Conservation (phyloP, 805 yeast species). For the Teunomyces panamensis region DNA sequence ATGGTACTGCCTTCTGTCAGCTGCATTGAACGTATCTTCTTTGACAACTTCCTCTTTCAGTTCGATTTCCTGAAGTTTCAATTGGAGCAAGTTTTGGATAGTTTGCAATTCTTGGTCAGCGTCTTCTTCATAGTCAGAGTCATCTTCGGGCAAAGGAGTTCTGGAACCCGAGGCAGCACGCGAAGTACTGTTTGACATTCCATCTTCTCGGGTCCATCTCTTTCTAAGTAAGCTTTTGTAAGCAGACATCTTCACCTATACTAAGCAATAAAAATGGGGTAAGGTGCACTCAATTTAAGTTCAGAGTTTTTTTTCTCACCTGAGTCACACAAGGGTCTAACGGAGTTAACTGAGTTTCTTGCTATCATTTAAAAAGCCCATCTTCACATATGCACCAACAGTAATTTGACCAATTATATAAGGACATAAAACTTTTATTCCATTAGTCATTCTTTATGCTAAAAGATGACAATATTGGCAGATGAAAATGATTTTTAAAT, state of each 20-base stretch:
- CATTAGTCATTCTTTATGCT: background rate
- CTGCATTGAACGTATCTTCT: conserved; percentile 4
- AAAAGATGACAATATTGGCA: background rate
- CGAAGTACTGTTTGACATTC: conserved; percentile 11
- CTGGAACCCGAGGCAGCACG: conserved; percentile 11
- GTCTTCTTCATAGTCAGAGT: conserved; percentile 16
- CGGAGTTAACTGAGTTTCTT: background rate
- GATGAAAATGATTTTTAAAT: no score
- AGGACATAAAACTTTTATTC: no score
- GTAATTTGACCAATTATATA: background rate
- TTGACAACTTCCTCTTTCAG: conserved; percentile 5
- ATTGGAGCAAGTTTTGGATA: conserved; percentile 12
- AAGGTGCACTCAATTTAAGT: background rate
- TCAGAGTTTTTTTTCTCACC: background rate
- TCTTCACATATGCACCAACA: no score
- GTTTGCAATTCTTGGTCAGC: conserved; percentile 12
- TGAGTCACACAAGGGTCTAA: background rate
- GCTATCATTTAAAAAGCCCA: background rate
- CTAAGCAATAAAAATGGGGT: background rate
- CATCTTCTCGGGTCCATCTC: conserved; percentile 8
- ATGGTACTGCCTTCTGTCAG: conserved; percentile 22
- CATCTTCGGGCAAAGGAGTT: conserved; percentile 15
- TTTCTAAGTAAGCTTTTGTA: conserved; percentile 4
- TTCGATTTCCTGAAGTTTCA: conserved; percentile 10
- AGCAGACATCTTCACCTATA: conserved; percentile 3